A percentile compares a stretch with the other conserved stretches of the same genome.
Conservation (phyloP, 2,329 filamentous ascomycete genomes). For the Botrytis tulipae region DNA sequence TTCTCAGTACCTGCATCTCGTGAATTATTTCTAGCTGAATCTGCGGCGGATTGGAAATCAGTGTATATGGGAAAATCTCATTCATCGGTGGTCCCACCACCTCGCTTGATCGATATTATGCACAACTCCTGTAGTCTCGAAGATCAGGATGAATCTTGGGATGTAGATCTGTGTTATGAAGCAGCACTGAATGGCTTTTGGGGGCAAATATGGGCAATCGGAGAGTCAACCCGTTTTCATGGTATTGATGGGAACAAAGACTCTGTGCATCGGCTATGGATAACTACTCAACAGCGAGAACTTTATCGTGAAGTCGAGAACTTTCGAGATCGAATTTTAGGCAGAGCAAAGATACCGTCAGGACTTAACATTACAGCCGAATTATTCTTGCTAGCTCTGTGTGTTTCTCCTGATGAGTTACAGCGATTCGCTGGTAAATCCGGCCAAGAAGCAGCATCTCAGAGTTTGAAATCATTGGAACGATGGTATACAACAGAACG, state of each 20-base stretch:
- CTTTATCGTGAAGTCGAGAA: neutral
- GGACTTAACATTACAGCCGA: neutral
- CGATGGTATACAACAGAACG: neutral
- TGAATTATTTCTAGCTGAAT: neutral
- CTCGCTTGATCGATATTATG: neutral
- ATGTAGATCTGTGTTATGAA: neutral
- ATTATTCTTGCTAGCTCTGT: neutral
- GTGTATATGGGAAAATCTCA: neutral
- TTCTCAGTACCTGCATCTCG: neutral
- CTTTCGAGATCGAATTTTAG: neutral
- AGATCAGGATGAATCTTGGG: neutral
- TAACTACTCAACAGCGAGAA: neutral
- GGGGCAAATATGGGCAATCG: neutral
- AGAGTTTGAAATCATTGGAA: neutral
- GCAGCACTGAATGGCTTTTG: neutral
- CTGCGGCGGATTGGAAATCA: neutral
- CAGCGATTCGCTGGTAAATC: neutral
- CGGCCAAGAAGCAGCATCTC: neutral
- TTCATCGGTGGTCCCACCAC: neutral
- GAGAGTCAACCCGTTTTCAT: neutral
- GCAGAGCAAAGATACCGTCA: neutral
- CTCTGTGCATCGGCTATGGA: neutral
- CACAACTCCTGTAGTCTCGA: neutral
- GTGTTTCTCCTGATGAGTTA: neutral
- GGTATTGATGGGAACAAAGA: neutral